phyloP scores from a whole-genome alignment of 345 rosid species.

The Citropsis articulata region DNA sequence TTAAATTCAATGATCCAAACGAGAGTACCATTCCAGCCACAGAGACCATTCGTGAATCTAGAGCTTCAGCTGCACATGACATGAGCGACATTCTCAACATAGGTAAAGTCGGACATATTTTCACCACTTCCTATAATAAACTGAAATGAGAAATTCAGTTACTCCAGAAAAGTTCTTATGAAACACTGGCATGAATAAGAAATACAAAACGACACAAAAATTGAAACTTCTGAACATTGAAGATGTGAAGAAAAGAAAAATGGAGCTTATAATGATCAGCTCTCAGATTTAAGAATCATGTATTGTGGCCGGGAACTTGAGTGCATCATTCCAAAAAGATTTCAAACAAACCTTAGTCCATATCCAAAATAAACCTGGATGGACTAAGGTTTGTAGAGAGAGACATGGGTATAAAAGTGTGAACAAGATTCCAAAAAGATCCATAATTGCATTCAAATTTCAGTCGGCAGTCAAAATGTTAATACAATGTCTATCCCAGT shows the following conservation, averaged over 20 bases:
- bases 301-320: neutral
- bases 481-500: neutral
- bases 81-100: slow-evolving; percentile 79
- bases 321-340: neutral
- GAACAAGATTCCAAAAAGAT: neutral
- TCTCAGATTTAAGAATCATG: neutral
- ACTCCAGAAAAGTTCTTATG: slow-evolving; percentile 17
- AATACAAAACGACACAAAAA: neutral
- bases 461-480: neutral
- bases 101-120: slow-evolving; percentile 86
- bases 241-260: neutral
- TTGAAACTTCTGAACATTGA: neutral
- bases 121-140: slow-evolving; percentile 79
- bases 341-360: no score
- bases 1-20: neutral
- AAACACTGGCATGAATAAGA: neutral
- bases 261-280: neutral
- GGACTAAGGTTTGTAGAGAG: no score
- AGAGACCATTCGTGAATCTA: slow-evolving; percentile 57
- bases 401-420: neutral
- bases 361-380: no score
- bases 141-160: slow-evolving; percentile 60
- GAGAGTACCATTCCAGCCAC: slow-evolving; percentile 89
- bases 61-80: slow-evolving; percentile 75
- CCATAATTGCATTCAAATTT: neutral